Base-by-base conservation (phyloP, 345 rosid species). In the Eutrema japonicum region DNA sequence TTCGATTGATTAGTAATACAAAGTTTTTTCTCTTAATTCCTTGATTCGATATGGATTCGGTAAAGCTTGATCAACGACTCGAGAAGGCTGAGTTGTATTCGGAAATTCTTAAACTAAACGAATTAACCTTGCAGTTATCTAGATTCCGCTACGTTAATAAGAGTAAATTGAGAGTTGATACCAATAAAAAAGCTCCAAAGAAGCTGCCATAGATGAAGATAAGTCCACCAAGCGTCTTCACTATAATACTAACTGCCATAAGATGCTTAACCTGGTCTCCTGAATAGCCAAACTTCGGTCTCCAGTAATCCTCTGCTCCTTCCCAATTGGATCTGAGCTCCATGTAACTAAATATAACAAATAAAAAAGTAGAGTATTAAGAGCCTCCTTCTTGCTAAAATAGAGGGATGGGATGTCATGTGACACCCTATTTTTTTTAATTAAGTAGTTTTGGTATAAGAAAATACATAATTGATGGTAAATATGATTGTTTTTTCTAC, bases 131-230 rank as follows among this genome's bases (percentile, higher is more conserved):
- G 35, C 35, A 40, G 22, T 40, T 41, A 41, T 2, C 30, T 57
- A 37, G 36, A 60, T 22, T 41, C 10, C 2, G 8, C 14, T 52
- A 52, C 4, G 8, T 52, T 13, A 12, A 22, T 32, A 68, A 45
- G 58, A 58, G 49, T 0, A 29, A 60, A 42, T 0, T 4, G 18
- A 55, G 65, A 47, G 7, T 41, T 32, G 22, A 7, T 77, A 77
- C 80, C 80, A 77, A 71, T 41, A 77, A 68, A 49, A 71, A 70
- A 16, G 80, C 80, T 32, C 80, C 80, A 57, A 64, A 77, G 67
- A 70, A 77, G 68, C 76, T 77, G 48, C 80, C 80, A 58, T 77
- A 64, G 41, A 77, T 58, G 67, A 77, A 77, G 42, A 71, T 71
- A 11, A 77, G 48, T 40, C 80, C 80, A 22, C 80, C 80, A 71